A percentile compares a stretch with the other conserved stretches of the same genome.
Evolutionary conservation across 495 filamentous ascomycete genomes (phyloP).

Genomic region (Umbilicaria muhlenbergii): DNA sequence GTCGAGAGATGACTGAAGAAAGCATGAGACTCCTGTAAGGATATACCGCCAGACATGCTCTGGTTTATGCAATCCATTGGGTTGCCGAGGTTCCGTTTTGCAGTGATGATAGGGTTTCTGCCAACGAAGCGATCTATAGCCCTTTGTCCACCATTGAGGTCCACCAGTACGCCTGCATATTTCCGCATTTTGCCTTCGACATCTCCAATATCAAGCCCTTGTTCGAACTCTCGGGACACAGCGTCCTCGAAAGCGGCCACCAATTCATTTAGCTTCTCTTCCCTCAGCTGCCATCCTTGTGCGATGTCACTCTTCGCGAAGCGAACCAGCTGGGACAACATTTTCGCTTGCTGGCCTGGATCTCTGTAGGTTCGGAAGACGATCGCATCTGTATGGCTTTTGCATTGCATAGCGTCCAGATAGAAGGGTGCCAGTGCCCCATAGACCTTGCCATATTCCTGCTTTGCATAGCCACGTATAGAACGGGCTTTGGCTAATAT

Average conservation of each 20-base stretch:
- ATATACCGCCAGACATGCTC: conserved; percentile 39
- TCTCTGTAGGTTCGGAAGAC: conserved; percentile 77
- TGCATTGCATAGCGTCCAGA: conserved; percentile 56
- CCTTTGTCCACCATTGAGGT: conserved; percentile 65
- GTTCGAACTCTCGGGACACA: conserved; percentile 79
- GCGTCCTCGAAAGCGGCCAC: conserved; percentile 78
- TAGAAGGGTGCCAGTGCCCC: conserved; percentile 79
- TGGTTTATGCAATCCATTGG: conserved; percentile 71
- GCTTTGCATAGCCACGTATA: conserved; percentile 69
- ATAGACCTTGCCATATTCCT: conserved; percentile 86
- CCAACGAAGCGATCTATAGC: conserved; percentile 75
- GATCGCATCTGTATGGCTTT: conserved; percentile 62
- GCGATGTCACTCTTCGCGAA: conserved; percentile 73
- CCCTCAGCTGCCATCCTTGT: conserved; percentile 52
- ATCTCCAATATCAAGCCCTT: conserved; percentile 79
- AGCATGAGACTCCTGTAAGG: conserved; percentile 56
- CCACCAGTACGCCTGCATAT: conserved; percentile 73
- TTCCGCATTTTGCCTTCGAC: conserved; percentile 74
- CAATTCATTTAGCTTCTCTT: conserved; percentile 57
- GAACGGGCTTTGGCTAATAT: conserved; percentile 56
- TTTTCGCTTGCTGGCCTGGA: conserved; percentile 75
- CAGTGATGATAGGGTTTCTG: conserved; percentile 66
- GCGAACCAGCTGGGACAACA: conserved; percentile 60
- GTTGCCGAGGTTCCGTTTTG: conserved; percentile 56
- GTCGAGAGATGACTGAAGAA: conserved; percentile 64